Evolutionary conservation across 1,139 yeast species (phyloP).

Genomic region (Suhomyces coccinellae): DNA sequence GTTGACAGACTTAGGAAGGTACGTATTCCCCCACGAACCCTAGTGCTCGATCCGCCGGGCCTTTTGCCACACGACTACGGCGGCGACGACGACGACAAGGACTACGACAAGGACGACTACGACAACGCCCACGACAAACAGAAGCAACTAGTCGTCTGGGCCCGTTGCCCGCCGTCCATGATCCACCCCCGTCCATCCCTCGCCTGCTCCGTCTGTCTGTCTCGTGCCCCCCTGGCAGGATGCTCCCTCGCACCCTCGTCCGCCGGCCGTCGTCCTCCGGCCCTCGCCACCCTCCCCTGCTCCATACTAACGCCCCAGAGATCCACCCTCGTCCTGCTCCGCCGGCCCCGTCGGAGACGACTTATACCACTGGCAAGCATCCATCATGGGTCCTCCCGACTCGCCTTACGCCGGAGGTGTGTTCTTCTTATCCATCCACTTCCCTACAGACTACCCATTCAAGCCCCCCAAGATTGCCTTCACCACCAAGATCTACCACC

Average conservation of each 20-base stretch:
- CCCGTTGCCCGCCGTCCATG: too few species aligned
- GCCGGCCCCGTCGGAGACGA: constrained; percentile 99
- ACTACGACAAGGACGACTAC: too few species aligned
- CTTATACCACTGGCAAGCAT: constrained; percentile 95
- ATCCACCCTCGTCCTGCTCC: constrained; percentile 98
- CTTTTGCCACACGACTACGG: too few species aligned
- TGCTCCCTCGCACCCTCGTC: too few species aligned
- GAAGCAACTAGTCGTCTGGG: too few species aligned
- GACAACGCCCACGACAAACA: too few species aligned
- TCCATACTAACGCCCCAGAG: constrained; percentile 49
- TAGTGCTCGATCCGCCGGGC: not conserved
- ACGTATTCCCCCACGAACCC: constrained; percentile 36
- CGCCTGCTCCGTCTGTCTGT: too few species aligned
- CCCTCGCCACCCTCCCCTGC: not conserved
- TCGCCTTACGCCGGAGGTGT: constrained; percentile 94
- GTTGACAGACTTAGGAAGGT: constrained; percentile 91
- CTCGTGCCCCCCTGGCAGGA: too few species aligned
- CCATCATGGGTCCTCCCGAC: constrained; percentile 94
- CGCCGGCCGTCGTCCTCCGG: too few species aligned
- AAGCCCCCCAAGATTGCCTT: constrained; percentile 92
- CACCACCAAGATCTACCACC: constrained; percentile 89
- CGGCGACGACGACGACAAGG: too few species aligned
- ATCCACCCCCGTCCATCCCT: too few species aligned
- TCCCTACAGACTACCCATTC: constrained; percentile 94
- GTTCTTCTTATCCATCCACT: constrained; percentile 84